A percentile compares a stretch with the other conserved stretches of the same genome.
Conservation (phyloP, 2,329 filamentous ascomycete species). For the Didymella sp. region DNA sequence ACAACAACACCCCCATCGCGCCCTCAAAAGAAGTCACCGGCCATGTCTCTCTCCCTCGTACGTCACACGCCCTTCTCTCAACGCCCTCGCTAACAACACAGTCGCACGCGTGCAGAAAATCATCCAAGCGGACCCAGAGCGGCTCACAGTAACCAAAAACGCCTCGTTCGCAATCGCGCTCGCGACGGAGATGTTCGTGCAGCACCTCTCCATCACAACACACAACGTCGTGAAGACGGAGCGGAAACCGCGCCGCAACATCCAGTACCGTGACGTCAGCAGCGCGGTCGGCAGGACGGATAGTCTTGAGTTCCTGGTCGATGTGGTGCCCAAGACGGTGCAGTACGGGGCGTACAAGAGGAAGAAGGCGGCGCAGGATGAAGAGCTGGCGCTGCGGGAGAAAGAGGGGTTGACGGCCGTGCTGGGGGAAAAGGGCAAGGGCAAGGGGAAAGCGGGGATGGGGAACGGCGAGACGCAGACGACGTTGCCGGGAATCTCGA, state of each 20-base stretch:
- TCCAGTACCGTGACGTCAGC: slow-evolving; percentile 95
- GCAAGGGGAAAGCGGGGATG: slow-evolving; percentile 14
- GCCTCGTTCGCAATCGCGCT: slow-evolving; percentile 93
- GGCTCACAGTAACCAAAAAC: slow-evolving; percentile 86
- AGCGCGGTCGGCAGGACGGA: slow-evolving; percentile 86
- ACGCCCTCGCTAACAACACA: slow-evolving; percentile 51
- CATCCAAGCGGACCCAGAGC: slow-evolving; percentile 78
- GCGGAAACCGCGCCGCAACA: slow-evolving; percentile 87
- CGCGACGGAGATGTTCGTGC: slow-evolving; percentile 95
- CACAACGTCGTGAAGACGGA: slow-evolving; percentile 90
- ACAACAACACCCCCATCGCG: slow-evolving; percentile 85
- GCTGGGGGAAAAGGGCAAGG: neutral
- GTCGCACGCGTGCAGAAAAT: slow-evolving; percentile 97
- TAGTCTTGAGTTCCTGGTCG: slow-evolving; percentile 92
- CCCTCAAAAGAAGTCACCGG: slow-evolving; percentile 84
- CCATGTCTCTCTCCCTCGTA: slow-evolving; percentile 83
- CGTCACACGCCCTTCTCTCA: slow-evolving; percentile 45
- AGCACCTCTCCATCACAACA: slow-evolving; percentile 84
- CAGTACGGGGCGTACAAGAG: slow-evolving; percentile 82
- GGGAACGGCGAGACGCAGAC: neutral
- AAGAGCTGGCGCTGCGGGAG: slow-evolving; percentile 9
- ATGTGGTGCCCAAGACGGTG: slow-evolving; percentile 86
- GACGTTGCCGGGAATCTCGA: neutral
- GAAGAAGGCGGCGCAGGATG: slow-evolving; percentile 53
- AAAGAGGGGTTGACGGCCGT: slow-evolving; percentile 45